Evolutionary conservation across 768 basidiomycete genomes (phyloP), one percentile per base, ranked within the genome.

Genomic region (Pseudohyphozyma bogoriensis): DNA sequence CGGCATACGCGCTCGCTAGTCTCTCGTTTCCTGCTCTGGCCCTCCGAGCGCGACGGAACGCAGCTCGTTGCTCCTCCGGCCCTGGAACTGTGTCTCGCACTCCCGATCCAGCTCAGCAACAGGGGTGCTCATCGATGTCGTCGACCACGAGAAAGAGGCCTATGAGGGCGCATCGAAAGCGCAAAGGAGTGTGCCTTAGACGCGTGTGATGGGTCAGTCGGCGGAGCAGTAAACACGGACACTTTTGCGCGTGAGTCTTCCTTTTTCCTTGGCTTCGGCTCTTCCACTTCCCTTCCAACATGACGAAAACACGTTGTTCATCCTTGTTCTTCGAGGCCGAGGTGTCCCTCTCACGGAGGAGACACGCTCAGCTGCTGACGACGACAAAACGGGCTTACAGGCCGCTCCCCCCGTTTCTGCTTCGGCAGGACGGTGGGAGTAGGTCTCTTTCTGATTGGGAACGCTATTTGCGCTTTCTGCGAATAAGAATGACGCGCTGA

Each of bases 271-370:
- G 37, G 15, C 3, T 3, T n/a, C 26, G 6, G 35, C 10, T n/a
- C 10, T 8, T 22, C 20, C 29, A 7, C 29, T 28, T 28, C 45
- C 24, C 45, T 5, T 37, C n/a, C 33, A 40, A 24, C 2, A 20
- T 18, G 61, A 62, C 28, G 55, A 57, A 56, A 53, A 22, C 35
- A 50, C 36, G 39, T 39, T 35, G 9, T 32, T 62, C 56, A 62
- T 62, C 61, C 61, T 62, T 62, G 61, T 62, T 57, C 61, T 62
- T 62, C 52, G 55, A 62, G 56, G 13, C 39, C 8, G 55, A 42
- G 46, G 44, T 42, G 31, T 12, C n/a, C 33, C 35, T 26, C 13
- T 22, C 57, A 3, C 26, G 46, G 11, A 29, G 28, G 26, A 8
- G 20, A 12, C 47, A 47, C 56, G 45, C 56, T 42, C 32, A 24